A percentile compares a stretch with the other conserved stretches of the same genome.
Conservation (phyloP, 768 basidiomycete genomes). For the Pisolithus marmoratus region DNA sequence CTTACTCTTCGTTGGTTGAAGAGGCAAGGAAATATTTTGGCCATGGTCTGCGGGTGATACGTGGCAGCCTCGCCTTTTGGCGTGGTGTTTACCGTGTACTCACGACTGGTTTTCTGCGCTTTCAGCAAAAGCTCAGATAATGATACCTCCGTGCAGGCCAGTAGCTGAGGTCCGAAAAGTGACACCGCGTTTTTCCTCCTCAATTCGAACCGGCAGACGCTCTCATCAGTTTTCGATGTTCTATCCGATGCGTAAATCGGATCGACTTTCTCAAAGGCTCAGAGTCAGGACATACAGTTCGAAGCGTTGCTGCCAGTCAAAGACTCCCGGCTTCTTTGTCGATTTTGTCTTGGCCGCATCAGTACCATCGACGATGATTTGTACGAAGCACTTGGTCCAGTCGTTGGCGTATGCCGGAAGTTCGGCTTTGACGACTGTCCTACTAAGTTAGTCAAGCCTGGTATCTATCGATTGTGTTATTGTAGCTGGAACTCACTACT, state of each 20-base stretch:
- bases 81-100: background rate
- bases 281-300: slow-evolving; percentile 8
- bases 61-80: too few species aligned
- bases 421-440: slow-evolving; percentile 20
- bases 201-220: slow-evolving; percentile 20
- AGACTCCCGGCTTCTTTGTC: slow-evolving; percentile 14
- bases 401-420: slow-evolving; percentile 12
- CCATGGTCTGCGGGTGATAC: slow-evolving; percentile 7
- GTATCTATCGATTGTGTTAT: too few species aligned
- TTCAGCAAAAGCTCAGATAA: slow-evolving; percentile 16
- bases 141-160: slow-evolving; percentile 12
- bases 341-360: slow-evolving; percentile 5
- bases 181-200: slow-evolving; percentile 12
- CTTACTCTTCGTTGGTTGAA: slow-evolving; percentile 7
- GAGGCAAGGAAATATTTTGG: slow-evolving; percentile 11
- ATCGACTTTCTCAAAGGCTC: background rate
- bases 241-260: slow-evolving; percentile 1
- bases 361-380: slow-evolving; percentile 15
- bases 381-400: slow-evolving; percentile 21
- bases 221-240: slow-evolving; percentile 7
- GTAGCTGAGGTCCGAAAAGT: slow-evolving; percentile 3
- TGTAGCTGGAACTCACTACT: slow-evolving; percentile 1
- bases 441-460: too few species aligned
- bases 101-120: slow-evolving; percentile 7
- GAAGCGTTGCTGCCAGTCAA: slow-evolving; percentile 20